Conservation (phyloP, 768 basidiomycete species). For the Fistulinella prunicolor region DNA sequence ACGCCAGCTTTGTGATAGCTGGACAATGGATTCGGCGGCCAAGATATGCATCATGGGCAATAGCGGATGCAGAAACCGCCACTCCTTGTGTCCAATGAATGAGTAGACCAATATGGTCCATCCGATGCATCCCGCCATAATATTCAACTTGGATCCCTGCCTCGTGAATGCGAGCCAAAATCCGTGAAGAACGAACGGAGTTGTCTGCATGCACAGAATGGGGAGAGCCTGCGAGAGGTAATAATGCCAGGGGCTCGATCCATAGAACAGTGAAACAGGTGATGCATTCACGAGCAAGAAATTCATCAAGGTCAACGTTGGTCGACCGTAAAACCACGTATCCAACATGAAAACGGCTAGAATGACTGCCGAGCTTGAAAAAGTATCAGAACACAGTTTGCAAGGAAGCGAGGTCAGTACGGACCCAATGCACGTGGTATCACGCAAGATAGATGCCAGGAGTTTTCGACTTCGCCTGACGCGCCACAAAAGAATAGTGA, state of each 20-base stretch:
- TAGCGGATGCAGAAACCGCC: constrained; percentile 93
- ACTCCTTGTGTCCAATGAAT: constrained; percentile 89
- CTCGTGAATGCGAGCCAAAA: constrained; percentile 36
- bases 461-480: constrained; percentile 37
- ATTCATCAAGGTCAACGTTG: constrained; percentile 73
- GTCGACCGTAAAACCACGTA: constrained; percentile 62
- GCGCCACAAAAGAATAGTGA: constrained; percentile 54
- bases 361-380: constrained; percentile 19
- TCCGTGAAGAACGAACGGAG: constrained; percentile 74
- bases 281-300: constrained; percentile 85
- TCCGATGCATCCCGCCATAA: constrained; percentile 47
- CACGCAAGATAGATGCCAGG: constrained; percentile 34
- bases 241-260: constrained; percentile 81
- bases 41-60: constrained; percentile 82
- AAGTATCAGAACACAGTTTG: constrained; percentile 10
- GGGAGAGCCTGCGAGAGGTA: constrained; percentile 87
- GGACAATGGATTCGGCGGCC: constrained; percentile 67
- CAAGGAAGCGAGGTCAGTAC: constrained; percentile 12
- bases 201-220: constrained; percentile 65
- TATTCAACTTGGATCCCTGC: constrained; percentile 30
- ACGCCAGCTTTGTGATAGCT: constrained; percentile 31
- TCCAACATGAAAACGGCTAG: constrained; percentile 51
- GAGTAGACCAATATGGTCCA: constrained; percentile 77
- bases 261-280: constrained; percentile 89
- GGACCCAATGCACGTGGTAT: constrained; percentile 47